These are phyloP conservation scores for Trametes hirsuta DNA, from an alignment of 1,284 basidiomycete genomes.

Conservation along the genomic window DNA sequence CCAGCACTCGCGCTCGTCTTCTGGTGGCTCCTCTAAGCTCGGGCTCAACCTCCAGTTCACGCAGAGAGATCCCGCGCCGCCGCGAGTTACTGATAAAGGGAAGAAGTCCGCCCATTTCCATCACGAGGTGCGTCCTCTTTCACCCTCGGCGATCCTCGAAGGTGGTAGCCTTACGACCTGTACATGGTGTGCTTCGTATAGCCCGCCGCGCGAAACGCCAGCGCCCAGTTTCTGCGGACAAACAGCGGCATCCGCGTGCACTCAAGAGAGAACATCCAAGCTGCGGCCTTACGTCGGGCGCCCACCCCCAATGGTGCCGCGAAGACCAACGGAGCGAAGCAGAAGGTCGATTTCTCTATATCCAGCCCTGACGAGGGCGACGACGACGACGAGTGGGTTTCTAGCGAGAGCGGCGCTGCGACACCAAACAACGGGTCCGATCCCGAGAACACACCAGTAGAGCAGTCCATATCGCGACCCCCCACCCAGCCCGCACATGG, in stretches of 20 bases:
- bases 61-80: conserved; percentile 54
- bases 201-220: conserved; percentile 35
- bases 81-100: conserved; percentile 50
- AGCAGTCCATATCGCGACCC: conserved; percentile 23
- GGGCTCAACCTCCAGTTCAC: conserved; percentile 67
- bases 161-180: conserved; percentile 8
- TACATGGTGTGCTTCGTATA: conserved; percentile 17
- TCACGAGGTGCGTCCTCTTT: conserved; percentile 45
- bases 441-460: conserved; percentile 39
- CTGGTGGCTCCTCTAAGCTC: conserved; percentile 55
- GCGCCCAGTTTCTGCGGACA: conserved; percentile 45
- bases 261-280: conserved; percentile 50
- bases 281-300: conserved; percentile 33
- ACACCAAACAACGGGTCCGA: conserved; percentile 62
- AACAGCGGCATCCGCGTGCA: conserved; percentile 54
- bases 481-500: conserved; percentile 17
- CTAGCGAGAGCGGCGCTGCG: conserved; percentile 71
- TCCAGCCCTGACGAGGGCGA: conserved; percentile 52
- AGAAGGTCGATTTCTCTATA: conserved; percentile 62
- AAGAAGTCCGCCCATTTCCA: conserved; percentile 49
- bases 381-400: conserved; percentile 75
- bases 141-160: conserved; percentile 15
- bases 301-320: conserved; percentile 40
- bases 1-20: conserved; percentile 65
- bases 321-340: conserved; percentile 38